Evolutionary conservation across 2,329 filamentous ascomycete genomes (phyloP).

Genomic region (Dactylellina drechsleri): DNA sequence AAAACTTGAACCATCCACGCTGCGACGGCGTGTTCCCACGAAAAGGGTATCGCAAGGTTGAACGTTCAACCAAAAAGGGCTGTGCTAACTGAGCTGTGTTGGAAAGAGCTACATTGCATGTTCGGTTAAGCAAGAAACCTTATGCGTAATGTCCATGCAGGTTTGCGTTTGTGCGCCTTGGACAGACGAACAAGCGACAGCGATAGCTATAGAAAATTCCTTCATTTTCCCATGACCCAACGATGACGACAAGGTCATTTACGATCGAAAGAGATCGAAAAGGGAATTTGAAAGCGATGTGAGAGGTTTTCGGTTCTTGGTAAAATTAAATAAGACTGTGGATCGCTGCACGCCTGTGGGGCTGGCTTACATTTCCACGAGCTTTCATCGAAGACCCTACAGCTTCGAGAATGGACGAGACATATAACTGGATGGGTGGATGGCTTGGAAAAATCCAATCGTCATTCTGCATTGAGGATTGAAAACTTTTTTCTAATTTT

Average conservation of each 20-base stretch:
- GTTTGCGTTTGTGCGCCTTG: slow-evolving; percentile 12
- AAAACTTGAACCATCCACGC: slow-evolving; percentile 2
- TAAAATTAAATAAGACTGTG: neutral
- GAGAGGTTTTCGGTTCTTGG: neutral
- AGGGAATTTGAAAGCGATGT: slow-evolving; percentile 3
- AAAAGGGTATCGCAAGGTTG: too few species aligned
- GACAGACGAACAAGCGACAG: too few species aligned
- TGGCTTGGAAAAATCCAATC: slow-evolving; percentile 22
- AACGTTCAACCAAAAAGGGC: neutral
- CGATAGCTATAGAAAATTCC: slow-evolving; percentile 13
- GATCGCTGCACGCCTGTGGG: slow-evolving; percentile 10
- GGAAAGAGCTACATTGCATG: slow-evolving; percentile 31
- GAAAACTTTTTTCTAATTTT: neutral
- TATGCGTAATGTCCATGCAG: slow-evolving; percentile 51
- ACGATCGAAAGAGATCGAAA: slow-evolving; percentile 22
- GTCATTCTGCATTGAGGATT: slow-evolving; percentile 45
- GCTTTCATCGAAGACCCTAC: too few species aligned
- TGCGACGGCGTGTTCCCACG: neutral
- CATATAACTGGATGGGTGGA: slow-evolving; percentile 9
- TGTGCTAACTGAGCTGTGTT: slow-evolving; percentile 9
- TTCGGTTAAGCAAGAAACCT: slow-evolving; percentile 55
- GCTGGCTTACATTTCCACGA: neutral
- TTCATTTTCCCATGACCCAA: slow-evolving; percentile 44
- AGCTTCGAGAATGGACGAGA: slow-evolving; percentile 2
- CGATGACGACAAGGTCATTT: slow-evolving; percentile 53